Evolutionary conservation across 2,329 filamentous ascomycete species (phyloP).

Genomic region (Fusarium sororula): DNA sequence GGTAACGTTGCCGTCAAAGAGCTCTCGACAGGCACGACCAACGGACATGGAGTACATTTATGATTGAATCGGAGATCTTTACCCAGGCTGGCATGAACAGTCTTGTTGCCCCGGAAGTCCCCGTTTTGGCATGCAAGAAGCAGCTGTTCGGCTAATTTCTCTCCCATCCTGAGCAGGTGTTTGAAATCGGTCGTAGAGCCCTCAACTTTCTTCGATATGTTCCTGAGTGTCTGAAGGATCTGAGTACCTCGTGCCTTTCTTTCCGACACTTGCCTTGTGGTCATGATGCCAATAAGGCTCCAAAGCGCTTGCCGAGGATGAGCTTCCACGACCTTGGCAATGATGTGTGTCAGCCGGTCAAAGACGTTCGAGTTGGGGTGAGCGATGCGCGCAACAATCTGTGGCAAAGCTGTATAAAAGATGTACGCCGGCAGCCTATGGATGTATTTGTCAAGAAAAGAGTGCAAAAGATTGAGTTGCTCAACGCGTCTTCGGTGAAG

Average conservation of each 20-base stretch:
- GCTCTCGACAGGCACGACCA: conserved; percentile 90
- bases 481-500: conserved; percentile 66
- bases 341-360: conserved; percentile 78
- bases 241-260: conserved; percentile 64
- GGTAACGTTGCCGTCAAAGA: conserved; percentile 87
- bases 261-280: conserved; percentile 76
- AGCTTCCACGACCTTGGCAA: conserved; percentile 84
- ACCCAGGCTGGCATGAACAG: conserved; percentile 75
- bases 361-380: conserved; percentile 84
- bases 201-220: conserved; percentile 61
- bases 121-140: conserved; percentile 82
- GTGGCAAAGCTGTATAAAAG: conserved; percentile 85
- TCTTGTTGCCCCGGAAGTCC: conserved; percentile 74
- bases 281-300: conserved; percentile 88
- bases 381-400: conserved; percentile 94
- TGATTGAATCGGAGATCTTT: conserved; percentile 85
- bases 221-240: conserved; percentile 61
- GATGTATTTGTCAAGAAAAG: conserved; percentile 82
- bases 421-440: conserved; percentile 76
- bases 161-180: conserved; percentile 77
- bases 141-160: conserved; percentile 84
- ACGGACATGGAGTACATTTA: conserved; percentile 80
- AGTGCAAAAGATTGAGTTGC: conserved; percentile 75
- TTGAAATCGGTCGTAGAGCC: conserved; percentile 68
- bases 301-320: conserved; percentile 93